Evolutionary conservation across 768 basidiomycete species (phyloP).

Genomic region (Hebeloma cylindrosporum): DNA sequence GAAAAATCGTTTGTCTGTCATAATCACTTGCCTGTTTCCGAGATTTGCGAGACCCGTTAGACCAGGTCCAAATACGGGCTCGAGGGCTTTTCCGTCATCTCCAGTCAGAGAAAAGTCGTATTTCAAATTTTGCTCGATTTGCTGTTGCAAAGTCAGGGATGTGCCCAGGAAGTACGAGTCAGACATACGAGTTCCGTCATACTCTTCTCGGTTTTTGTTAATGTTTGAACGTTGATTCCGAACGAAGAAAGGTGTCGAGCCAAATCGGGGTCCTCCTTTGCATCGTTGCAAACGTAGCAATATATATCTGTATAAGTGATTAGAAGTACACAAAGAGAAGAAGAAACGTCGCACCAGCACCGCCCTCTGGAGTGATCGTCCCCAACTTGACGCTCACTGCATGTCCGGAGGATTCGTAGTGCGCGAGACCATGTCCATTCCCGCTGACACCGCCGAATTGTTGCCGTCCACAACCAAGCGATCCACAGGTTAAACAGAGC

Average conservation of each 20-base stretch:
- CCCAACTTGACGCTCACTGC: conserved; percentile 90
- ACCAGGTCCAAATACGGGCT: conserved; percentile 86
- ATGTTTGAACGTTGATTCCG: conserved; percentile 80
- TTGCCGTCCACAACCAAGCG: conserved; percentile 83
- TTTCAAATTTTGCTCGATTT: conserved; percentile 94
- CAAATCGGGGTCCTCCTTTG: conserved; percentile 75
- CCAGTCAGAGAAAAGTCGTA: conserved; percentile 92
- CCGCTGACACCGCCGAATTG: conserved; percentile 83
- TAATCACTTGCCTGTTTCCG: conserved; percentile 65
- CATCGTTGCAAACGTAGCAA: conserved; percentile 90
- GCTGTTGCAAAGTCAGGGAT: conserved; percentile 39
- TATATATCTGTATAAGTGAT: conserved; percentile 66
- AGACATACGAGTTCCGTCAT: conserved; percentile 84
- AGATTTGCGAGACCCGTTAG: conserved; percentile 89
- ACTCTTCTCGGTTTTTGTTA: conserved; percentile 92
- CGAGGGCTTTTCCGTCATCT: conserved; percentile 83
- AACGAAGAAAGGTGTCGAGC: conserved; percentile 73
- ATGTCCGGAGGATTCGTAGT: conserved; percentile 73
- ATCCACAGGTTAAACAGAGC: conserved; percentile 92
- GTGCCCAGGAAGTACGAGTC: neutral
- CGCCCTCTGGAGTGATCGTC: conserved; percentile 94
- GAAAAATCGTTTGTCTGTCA: too few species aligned
- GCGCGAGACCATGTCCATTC: conserved; percentile 85
- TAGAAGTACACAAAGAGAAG: neutral
- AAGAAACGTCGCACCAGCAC: conserved; percentile 58